A percentile compares a stretch with the other conserved stretches of the same genome.
These are phyloP conservation scores for Xylariaceae sp. DNA, from an alignment of 2,329 filamentous ascomycete genomes.

Conservation along the genomic window DNA sequence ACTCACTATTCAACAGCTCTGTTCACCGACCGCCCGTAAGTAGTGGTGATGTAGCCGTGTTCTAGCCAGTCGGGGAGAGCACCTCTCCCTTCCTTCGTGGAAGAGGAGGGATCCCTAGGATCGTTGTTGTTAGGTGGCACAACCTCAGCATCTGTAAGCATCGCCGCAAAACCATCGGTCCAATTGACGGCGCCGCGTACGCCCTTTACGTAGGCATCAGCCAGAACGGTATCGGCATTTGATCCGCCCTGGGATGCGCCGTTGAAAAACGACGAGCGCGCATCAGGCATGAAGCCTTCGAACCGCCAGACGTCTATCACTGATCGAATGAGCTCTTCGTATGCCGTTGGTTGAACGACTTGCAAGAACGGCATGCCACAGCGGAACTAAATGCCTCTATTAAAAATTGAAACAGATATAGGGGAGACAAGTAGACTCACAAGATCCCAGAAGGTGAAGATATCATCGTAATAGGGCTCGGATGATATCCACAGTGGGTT, in stretches of 20 bases:
- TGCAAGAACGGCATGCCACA: slow-evolving; percentile 63
- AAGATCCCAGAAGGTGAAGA: slow-evolving; percentile 65
- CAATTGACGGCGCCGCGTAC: slow-evolving; percentile 61
- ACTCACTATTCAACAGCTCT: slow-evolving; percentile 61
- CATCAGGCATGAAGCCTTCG: slow-evolving; percentile 63
- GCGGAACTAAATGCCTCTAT: slow-evolving; percentile 44
- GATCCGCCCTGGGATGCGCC: slow-evolving; percentile 66
- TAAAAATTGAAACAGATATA: not conserved
- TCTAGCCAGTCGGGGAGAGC: slow-evolving; percentile 65
- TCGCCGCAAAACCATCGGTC: slow-evolving; percentile 57
- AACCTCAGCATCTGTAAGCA: slow-evolving; percentile 64
- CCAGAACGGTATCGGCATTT: slow-evolving; percentile 68
- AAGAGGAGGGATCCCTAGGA: slow-evolving; percentile 52
- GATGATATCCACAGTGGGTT: slow-evolving; percentile 61
- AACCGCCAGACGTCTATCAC: slow-evolving; percentile 65
- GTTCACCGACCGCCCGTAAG: slow-evolving; percentile 57
- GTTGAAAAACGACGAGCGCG: slow-evolving; percentile 64
- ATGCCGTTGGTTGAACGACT: slow-evolving; percentile 57
- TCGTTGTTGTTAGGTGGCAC: slow-evolving; percentile 57
- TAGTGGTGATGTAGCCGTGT: slow-evolving; percentile 62
- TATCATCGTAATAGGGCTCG: slow-evolving; percentile 69
- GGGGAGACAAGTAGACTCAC: slow-evolving; percentile 27
- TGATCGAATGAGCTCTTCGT: slow-evolving; percentile 63
- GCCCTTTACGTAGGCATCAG: slow-evolving; percentile 68
- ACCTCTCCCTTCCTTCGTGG: slow-evolving; percentile 64